Percentiles rank a stretch among this genome's conserved stretches.
These are phyloP conservation scores for Microbotryum intermedium DNA, from an alignment of 1,284 basidiomycete genomes.

Conservation along the genomic window DNA sequence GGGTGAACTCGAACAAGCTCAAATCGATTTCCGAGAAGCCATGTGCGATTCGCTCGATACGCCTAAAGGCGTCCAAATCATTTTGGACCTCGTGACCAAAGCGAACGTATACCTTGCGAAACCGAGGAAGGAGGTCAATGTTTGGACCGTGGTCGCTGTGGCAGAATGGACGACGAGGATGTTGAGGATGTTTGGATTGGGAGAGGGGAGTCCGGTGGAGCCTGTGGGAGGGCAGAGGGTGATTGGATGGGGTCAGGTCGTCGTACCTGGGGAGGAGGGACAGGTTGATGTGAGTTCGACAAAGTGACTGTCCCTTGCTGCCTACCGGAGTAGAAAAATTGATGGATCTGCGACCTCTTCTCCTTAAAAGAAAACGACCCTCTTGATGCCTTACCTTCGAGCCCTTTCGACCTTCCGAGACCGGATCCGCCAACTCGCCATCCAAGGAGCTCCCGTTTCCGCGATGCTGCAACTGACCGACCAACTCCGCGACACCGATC, in stretches of 20 bases:
- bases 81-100: slow-evolving; percentile 76
- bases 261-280: slow-evolving; percentile 36
- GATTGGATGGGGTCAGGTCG: slow-evolving; percentile 46
- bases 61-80: slow-evolving; percentile 63
- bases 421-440: slow-evolving; percentile 72
- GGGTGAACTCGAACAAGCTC: slow-evolving; percentile 55
- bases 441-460: slow-evolving; percentile 53
- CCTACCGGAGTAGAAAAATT: too few species aligned
- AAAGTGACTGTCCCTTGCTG: too few species aligned
- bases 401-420: slow-evolving; percentile 86
- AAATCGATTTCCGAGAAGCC: slow-evolving; percentile 72
- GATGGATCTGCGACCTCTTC: neutral
- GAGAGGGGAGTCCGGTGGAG: slow-evolving; percentile 52
- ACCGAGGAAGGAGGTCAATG: slow-evolving; percentile 46
- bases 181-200: slow-evolving; percentile 91
- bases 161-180: slow-evolving; percentile 80
- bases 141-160: slow-evolving; percentile 60
- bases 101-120: slow-evolving; percentile 74
- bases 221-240: slow-evolving; percentile 23
- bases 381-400: slow-evolving; percentile 82
- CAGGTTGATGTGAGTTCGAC: slow-evolving; percentile 51
- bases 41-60: slow-evolving; percentile 98
- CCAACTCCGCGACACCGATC: slow-evolving; percentile 76
- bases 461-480: slow-evolving; percentile 80
- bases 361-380: slow-evolving; percentile 58